Base-by-base conservation (phyloP, 305 asterid genomes). In the Coffea humblotiana region DNA sequence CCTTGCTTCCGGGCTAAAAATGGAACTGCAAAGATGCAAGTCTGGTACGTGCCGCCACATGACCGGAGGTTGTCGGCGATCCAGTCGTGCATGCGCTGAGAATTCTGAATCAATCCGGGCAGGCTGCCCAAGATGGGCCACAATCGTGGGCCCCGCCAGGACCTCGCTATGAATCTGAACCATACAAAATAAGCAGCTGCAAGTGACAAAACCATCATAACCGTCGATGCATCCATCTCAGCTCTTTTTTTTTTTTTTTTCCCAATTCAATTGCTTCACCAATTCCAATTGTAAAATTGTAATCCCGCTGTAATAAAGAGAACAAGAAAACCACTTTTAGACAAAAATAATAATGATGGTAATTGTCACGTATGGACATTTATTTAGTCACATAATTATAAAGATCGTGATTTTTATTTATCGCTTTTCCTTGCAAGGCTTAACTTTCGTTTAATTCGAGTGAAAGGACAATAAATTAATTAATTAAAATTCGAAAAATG, bases 121-220 rank as follows among this genome's bases (percentile, higher is more conserved):
- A 90, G 77, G 74, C 92, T 90, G 0, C 94, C 94, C n/a, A 90
- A 64, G 0, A 90, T 12, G 78, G 94, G 94, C 94, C 94, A 90
- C 51, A 89, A 12, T 65, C 77, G 81, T 45, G 94, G 94, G 78
- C 91, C 93, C 56, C 37, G 86, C 16, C 89, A 51, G 45, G 88
- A 82, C 61, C 79, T 85, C 0, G 81, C 78, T 37, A 85, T 79
- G 75, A 88, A 82, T 74, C 83, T 86, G 90, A 90, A 90, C 94
- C 94, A 90, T 3, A 85, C 56, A 23, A 86, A 80, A 68, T 90
- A 90, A 13, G 86, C 89, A 1, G 76, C 88, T 7, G 78, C 86
- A 48, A 87, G 51, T 8, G 89, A 80, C 45, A 89, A 64, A 60
- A 87, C 63, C 84, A 88, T 82, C 84, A 79, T 13, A 10, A 73